phyloP scores from a whole-genome alignment of 2,329 filamentous ascomycete genomes.

The Coniella vitis region DNA sequence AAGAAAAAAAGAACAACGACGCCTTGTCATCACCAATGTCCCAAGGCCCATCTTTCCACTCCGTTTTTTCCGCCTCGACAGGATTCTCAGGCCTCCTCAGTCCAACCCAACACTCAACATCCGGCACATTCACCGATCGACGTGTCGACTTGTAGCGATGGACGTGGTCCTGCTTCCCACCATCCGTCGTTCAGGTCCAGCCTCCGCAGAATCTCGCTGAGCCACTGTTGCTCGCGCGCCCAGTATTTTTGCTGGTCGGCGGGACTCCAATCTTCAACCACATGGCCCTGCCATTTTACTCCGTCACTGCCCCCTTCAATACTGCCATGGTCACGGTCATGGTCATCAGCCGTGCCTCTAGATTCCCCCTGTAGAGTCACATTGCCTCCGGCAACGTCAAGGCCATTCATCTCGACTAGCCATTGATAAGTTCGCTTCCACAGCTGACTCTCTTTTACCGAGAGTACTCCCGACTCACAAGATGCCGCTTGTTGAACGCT shows the following conservation, averaged over 20 bases:
- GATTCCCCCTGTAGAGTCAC: background rate
- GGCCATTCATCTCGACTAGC: background rate
- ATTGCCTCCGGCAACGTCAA: background rate
- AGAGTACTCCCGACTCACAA: background rate
- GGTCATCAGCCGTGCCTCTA: background rate
- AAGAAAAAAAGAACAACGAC: no score
- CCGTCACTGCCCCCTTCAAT: background rate
- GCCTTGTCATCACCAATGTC: no score
- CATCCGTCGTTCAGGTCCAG: background rate
- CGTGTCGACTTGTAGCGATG: no score
- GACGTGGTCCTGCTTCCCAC: no score
- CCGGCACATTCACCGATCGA: no score
- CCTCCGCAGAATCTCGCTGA: constrained; percentile 1
- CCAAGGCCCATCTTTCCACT: no score
- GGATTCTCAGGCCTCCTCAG: no score
- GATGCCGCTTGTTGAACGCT: constrained; percentile 1
- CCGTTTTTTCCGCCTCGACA: no score
- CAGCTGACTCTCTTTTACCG: constrained; percentile 4
- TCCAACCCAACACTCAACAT: no score
- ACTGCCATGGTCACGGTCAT: background rate
- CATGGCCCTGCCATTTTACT: background rate
- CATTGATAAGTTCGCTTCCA: constrained; percentile 7
- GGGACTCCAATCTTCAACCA: constrained; percentile 3
- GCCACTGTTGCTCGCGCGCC: constrained; percentile 6
- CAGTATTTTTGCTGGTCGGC: constrained; percentile 6